Conservation (phyloP, 139 green algal genomes). For the Micractinium conductrix region DNA sequence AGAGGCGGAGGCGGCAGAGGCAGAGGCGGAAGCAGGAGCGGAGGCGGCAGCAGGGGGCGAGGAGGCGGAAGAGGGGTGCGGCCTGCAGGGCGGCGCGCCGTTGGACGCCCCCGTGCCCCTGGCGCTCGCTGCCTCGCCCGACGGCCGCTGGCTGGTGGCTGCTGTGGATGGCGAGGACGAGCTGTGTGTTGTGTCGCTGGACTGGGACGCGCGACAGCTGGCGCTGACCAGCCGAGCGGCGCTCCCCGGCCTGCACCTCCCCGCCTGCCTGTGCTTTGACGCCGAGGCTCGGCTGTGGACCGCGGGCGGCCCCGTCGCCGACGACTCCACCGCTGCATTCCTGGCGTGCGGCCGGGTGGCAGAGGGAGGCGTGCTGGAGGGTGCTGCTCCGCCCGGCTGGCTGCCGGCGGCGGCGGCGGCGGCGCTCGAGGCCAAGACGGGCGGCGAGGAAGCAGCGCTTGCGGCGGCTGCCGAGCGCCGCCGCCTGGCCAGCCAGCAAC, state of each 20-base stretch:
- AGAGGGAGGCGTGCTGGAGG: neutral
- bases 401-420: neutral
- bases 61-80: neutral
- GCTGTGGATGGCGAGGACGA: constrained; percentile 57
- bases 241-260: constrained; percentile 55
- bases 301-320: constrained; percentile 44
- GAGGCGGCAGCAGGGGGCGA: neutral
- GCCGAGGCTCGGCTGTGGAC: constrained; percentile 52
- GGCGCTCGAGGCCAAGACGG: constrained; percentile 7
- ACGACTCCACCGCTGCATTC: constrained; percentile 25
- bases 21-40: neutral
- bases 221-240: neutral
- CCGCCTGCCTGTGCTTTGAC: constrained; percentile 61
- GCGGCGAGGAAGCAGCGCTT: constrained; percentile 1
- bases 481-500: constrained; percentile 21
- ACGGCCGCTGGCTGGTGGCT: constrained; percentile 38
- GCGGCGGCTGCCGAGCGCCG: constrained; percentile 1
- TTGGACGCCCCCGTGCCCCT: neutral
- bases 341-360: constrained; percentile 6
- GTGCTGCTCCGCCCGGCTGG: neutral
- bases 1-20: neutral
- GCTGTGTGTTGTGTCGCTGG: constrained; percentile 46
- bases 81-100: neutral
- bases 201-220: neutral
- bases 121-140: neutral